These are phyloP conservation scores for Sequoiadendron giganteum DNA, from an alignment of 75 land plant species.

Conservation along the genomic window DNA sequence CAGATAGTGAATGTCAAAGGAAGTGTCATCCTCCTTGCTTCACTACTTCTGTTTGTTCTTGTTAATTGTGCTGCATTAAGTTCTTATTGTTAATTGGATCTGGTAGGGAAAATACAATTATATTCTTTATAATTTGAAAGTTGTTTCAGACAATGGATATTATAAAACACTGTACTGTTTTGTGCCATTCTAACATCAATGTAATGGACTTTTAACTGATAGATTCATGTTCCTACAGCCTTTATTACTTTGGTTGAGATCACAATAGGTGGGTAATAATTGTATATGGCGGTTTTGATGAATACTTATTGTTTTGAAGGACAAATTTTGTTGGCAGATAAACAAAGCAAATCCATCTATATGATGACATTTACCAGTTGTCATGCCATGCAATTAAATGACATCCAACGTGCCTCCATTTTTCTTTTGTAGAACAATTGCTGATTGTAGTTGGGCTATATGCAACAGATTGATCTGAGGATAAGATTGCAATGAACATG, in stretches of 20 bases:
- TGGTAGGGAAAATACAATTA: not conserved
- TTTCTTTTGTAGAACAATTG: not conserved
- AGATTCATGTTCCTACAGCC: not conserved
- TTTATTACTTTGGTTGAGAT: not conserved
- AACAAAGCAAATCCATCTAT: not conserved
- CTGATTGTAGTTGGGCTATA: not conserved
- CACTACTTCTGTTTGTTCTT: not conserved
- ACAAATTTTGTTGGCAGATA: not conserved
- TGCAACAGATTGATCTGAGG: not conserved
- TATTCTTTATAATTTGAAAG: not conserved
- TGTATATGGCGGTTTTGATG: not conserved
- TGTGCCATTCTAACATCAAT: not conserved
- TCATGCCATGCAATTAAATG: not conserved
- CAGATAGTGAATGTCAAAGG: not conserved
- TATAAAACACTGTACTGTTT: not conserved
- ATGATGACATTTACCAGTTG: not conserved
- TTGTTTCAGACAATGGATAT: not conserved
- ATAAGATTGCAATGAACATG: not conserved
- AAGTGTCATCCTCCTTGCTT: not conserved
- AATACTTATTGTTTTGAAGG: not conserved
- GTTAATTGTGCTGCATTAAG: not conserved
- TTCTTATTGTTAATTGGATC: not conserved
- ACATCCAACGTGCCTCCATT: not conserved
- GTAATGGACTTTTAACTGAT: not conserved
- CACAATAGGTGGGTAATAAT: not conserved